Evolutionary conservation across 345 rosid genomes (phyloP).

Genomic region (Citrus australasica): DNA sequence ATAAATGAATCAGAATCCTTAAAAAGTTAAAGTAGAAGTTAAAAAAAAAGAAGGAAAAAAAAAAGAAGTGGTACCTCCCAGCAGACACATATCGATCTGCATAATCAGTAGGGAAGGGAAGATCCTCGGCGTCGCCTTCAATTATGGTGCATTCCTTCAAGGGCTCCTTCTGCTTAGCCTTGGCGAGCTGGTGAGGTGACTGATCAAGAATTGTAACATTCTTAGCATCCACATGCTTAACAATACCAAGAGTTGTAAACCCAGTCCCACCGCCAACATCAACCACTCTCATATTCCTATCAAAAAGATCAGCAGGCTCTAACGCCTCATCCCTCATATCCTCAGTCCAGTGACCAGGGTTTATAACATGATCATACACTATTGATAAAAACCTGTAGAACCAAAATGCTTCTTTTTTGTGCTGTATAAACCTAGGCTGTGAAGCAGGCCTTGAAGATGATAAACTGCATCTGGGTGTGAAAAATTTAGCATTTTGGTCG

Average conservation of each 20-base stretch:
- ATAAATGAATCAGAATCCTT: background rate
- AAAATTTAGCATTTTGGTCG: constrained; percentile 8
- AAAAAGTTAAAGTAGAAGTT: too few relatives aligned
- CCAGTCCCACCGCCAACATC: constrained; percentile 49
- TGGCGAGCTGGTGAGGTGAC: constrained; percentile 41
- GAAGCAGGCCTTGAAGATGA: constrained; percentile 39
- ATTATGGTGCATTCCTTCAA: constrained; percentile 35
- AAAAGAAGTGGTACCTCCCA: constrained; percentile 24
- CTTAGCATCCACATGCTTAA: constrained; percentile 42
- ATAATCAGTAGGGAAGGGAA: constrained; percentile 33
- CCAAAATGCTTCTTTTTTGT: constrained; percentile 43
- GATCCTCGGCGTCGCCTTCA: constrained; percentile 40
- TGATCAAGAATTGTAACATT: constrained; percentile 39
- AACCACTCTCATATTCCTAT: constrained; percentile 29
- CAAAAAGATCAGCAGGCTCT: constrained; percentile 31
- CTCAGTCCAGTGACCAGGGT: constrained; percentile 41
- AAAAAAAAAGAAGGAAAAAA: background rate
- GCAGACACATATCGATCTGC: constrained; percentile 36
- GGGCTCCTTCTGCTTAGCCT: constrained; percentile 39
- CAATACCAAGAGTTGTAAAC: constrained; percentile 41
- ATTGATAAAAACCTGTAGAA: constrained; percentile 37
- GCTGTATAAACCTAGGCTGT: constrained; percentile 37
- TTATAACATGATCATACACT: constrained; percentile 33
- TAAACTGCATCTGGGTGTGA: constrained; percentile 17
- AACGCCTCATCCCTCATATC: constrained; percentile 39